Base-by-base conservation (phyloP, 2,329 filamentous ascomycete species). In the Pseudogymnoascus sp. region DNA sequence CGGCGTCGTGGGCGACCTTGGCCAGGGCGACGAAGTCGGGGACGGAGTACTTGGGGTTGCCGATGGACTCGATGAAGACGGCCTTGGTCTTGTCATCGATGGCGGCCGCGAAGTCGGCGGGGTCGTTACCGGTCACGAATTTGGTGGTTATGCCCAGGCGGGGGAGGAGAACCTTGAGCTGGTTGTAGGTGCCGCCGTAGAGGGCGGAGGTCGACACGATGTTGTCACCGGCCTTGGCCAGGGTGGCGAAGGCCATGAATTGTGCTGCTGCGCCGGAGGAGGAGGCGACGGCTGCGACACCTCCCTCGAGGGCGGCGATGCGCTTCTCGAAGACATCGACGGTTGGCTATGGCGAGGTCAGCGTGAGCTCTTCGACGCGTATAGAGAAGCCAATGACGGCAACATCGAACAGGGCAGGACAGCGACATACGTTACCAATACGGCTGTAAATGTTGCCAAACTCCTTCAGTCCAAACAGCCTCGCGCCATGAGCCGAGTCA, bases 361-460 rank as follows among this genome's bases (percentile, higher is more conserved):
- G n/a, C n/a, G n/a, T n/a, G n/a, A 10, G 64, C 63, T 63, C 26
- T 61, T 16, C 22, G 26, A 26, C 3, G 26, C 26, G 3, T 6
- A 26, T 14, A 14, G 11, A 14, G 16, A 4, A 41, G 14, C 40
- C 16, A 6, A 7, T 2, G 11, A 7, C 6, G 4, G 40, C 10
- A 2, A 22, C 10, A 12, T 8, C 35, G 12, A 14, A 33, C n/a
- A 8, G 6, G 33, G 28, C 7, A 22, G 26, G 50, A 22, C 31
- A 1, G 33, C 31, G 3, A 61, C 64, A 19, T 64, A 91, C 90
- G 78, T 98, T 97, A 89, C 90, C 91, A 71, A 99, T 92, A 68
- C 95, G 91, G 75, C 89, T 95, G 83, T 99, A 99, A 76, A 98
- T 96, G 79, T 98, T 98, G 78, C 93, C 95, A 72, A 91, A 89